A percentile compares a stretch with the other conserved stretches of the same genome.
Conservation (phyloP, 2,329 filamentous ascomycete genomes). For the Macrophomina pseudophaseolina region DNA sequence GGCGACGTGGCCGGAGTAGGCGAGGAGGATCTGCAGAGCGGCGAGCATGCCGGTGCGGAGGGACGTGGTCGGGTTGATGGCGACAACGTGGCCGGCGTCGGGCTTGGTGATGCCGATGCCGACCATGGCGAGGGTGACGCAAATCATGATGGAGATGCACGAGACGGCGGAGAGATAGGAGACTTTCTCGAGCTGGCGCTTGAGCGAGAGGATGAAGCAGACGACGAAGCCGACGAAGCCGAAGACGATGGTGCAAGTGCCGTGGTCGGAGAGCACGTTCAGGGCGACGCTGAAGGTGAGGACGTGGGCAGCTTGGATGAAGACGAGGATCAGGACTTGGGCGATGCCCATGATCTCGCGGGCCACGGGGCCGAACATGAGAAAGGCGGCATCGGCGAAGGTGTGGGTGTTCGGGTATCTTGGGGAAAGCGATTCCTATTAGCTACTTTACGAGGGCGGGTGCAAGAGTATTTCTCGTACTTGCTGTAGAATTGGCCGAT, state of each 20-base stretch:
- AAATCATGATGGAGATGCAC: slow-evolving; percentile 67
- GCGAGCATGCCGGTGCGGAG: slow-evolving; percentile 38
- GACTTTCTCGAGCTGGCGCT: slow-evolving; percentile 66
- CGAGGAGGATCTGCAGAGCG: slow-evolving; percentile 69
- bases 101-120: slow-evolving; percentile 62
- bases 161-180: slow-evolving; percentile 64
- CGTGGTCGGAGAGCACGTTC: slow-evolving; percentile 66
- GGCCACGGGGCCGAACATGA: slow-evolving; percentile 65
- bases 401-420: slow-evolving; percentile 62
- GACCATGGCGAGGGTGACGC: slow-evolving; percentile 70
- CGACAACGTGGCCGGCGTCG: slow-evolving; percentile 38
- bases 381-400: slow-evolving; percentile 70
- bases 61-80: slow-evolving; percentile 32
- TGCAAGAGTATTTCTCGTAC: slow-evolving; percentile 28
- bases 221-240: slow-evolving; percentile 63
- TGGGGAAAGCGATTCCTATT: too few relatives aligned
- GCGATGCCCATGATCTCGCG: slow-evolving; percentile 67
- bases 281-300: slow-evolving; percentile 73
- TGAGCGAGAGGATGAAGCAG: slow-evolving; percentile 64
- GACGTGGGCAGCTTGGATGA: slow-evolving; percentile 73
- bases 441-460: too few relatives aligned
- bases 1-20: slow-evolving; percentile 70
- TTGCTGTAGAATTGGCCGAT: slow-evolving; percentile 64
- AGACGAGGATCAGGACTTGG: slow-evolving; percentile 68
- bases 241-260: slow-evolving; percentile 68